A percentile compares a stretch with the other conserved stretches of the same genome.
These are phyloP conservation scores for Breviolum minutum DNA, from an alignment of 73 alveolate species.

Conservation along the genomic window DNA sequence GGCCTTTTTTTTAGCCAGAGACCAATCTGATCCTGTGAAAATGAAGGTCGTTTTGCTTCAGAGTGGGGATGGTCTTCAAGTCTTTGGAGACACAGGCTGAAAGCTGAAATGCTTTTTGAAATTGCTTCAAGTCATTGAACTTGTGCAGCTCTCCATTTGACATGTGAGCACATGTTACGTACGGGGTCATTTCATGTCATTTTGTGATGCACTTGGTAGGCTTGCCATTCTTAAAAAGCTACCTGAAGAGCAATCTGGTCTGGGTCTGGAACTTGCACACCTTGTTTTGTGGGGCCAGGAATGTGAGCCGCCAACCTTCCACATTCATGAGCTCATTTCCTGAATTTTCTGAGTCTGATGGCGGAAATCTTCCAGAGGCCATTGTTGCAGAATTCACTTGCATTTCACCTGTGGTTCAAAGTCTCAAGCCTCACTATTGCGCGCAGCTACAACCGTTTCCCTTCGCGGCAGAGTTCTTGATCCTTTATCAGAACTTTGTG, in stretches of 20 bases:
- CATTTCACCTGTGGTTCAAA: background rate
- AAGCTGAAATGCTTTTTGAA: background rate
- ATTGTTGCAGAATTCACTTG: too few relatives aligned
- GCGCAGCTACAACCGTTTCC: slow-evolving; percentile 77
- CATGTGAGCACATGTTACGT: too few relatives aligned
- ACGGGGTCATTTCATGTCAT: background rate
- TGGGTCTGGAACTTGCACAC: slow-evolving; percentile 21
- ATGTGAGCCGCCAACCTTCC: background rate
- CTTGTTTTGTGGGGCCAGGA: too few relatives aligned
- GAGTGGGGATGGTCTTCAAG: background rate
- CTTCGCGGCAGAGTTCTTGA: slow-evolving; percentile 68
- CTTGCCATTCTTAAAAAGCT: background rate
- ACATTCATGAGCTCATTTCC: background rate
- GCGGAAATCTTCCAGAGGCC: slow-evolving; percentile 34
- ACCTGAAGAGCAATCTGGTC: background rate
- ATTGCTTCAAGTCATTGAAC: too few relatives aligned
- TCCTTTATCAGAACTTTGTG: slow-evolving; percentile 77
- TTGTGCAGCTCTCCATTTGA: too few relatives aligned
- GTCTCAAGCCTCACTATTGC: background rate
- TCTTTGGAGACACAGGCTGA: background rate
- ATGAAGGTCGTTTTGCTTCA: slow-evolving; percentile 42
- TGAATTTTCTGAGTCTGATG: background rate
- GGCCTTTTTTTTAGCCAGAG: background rate
- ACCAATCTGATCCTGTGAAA: background rate
- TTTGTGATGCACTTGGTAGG: background rate